Base-by-base conservation (phyloP, 1,139 yeast species). In the Yarrowia galli region DNA sequence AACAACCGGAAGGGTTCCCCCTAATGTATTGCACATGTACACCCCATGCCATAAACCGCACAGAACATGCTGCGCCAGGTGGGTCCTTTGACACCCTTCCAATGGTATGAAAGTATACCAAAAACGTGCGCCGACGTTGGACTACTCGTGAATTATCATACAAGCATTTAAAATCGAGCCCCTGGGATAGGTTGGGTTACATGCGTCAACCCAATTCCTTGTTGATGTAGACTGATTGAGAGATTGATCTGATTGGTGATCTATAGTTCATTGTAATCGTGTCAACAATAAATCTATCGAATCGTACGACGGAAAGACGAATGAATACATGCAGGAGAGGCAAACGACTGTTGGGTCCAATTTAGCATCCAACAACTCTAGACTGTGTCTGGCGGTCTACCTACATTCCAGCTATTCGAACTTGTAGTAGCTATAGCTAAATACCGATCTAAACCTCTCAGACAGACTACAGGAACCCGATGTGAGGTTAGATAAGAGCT, bases 91-190 rank as follows among this genome's bases (percentile, higher is more conserved):
- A 20, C 22, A 5, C 15, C 32, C 23, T 42, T 42, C 46, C 58
- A 51, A 51, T 51, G 28, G 22, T 20, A 22, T 16, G 12, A 20
- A 51, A 36, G 58, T 10, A 35, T 15, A 9, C 42, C 35, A 51
- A 35, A 51, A 51, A 51, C 58, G 58, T 51, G 58, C 54, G 8
- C 51, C 25, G 9, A 46, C 15, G 23, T 49, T 51, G 25, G 32
- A 22, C 20, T 15, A 15, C 16, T 12, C 38, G 32, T 15, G 16
- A 2, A 15, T n/a, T 8, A 36, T 15, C 7, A 9, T 6, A 9
- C n/a, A n/a, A 13, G 20, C 18, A 51, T 51, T 51, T 20, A 1
- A 20, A 51, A 51, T 51, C 15, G 9, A 35, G 20, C 23, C 28
- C 25, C 13, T 20, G 58, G 58, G 58, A 51, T 51, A 51, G 58